Base-by-base conservation (phyloP, 192 early-diverging fungal genomes). In the Coemansia sp. region DNA sequence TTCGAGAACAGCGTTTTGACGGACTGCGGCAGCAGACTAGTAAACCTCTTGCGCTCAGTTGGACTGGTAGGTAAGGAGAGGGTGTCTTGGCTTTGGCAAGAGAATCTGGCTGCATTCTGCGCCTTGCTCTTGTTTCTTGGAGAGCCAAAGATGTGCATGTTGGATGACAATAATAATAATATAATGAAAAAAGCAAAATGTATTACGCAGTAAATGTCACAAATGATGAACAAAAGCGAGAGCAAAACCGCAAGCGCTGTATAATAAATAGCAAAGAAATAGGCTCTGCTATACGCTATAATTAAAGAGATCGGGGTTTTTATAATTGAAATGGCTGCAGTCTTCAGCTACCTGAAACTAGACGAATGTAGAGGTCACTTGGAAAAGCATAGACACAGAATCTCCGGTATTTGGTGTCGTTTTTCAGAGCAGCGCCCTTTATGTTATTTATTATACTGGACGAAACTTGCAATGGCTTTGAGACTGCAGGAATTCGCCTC, bases 1-100 rank as follows among this genome's bases (percentile, higher is more conserved):
- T 71, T 71, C 4, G 63, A 63, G 43, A 81, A 81, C 50, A 81
- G 44, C 14, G 74, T 69, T 50, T 81, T 81, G 6, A 81, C 78
- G 2, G 78, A 81, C 4, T 61, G 55, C 8, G 72, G 64, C 38
- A 81, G 56, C 42, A 69, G 62, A 5, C 57, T 45, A 6, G 66
- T 46, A 11, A 81, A 44, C 0, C 73, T 66, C 43, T 70, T 69
- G 65, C 69, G 73, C n/a, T 69, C 62, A 60, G 48, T 51, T 11
- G 65, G 64, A 22, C 55, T 59, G 38, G 65, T 41, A 54, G 51
- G 25, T 22, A 32, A 25, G 25, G 51, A 25, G 22, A 1, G 20
- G 65, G 54, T 44, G 53, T 32, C 53, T 48, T 49, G 54, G 45
- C 46, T 42, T 11, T 59, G 37, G 65, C 43, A 41, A 38, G 71